phyloP scores from a whole-genome alignment of 1,284 basidiomycete species.

The Violaceomyces palustris region DNA sequence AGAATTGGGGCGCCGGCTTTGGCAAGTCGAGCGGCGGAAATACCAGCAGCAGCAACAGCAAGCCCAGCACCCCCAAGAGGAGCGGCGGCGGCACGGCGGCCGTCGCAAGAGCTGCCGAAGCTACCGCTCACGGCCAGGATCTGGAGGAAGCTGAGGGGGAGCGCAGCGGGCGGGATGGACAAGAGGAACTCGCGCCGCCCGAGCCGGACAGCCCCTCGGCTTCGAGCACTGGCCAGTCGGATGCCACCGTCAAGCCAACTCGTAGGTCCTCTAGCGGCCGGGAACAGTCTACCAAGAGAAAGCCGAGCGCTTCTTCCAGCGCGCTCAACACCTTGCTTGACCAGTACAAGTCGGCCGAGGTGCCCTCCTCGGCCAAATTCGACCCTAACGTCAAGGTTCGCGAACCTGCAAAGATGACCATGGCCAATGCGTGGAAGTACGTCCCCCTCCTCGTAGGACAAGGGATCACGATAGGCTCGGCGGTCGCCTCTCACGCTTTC shows the following conservation, averaged over 20 bases:
- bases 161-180: constrained; percentile 3
- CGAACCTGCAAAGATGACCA: constrained; percentile 30
- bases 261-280: constrained; percentile 1
- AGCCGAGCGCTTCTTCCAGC: constrained; percentile 25
- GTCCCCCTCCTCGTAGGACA: constrained; percentile 48
- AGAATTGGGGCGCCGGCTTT: constrained; percentile 13
- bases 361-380: constrained; percentile 43
- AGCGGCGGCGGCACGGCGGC: constrained; percentile 19
- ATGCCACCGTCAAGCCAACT: constrained; percentile 19
- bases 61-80: constrained; percentile 1
- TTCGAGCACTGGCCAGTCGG: constrained; percentile 22
- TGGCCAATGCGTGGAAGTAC: constrained; percentile 46
- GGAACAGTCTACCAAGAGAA: constrained; percentile 5
- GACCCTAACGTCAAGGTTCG: constrained; percentile 32
- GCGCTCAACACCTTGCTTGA: constrained; percentile 44
- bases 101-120: constrained; percentile 30
- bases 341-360: constrained; percentile 36
- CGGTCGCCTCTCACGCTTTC: constrained; percentile 49
- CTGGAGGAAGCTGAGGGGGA: constrained; percentile 3
- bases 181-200: too few relatives aligned
- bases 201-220: constrained; percentile 15
- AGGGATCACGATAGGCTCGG: constrained; percentile 46
- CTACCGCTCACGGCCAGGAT: constrained; percentile 16
- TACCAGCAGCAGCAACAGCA: neutral
- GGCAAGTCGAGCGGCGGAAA: neutral